A percentile compares a stretch with the other conserved stretches of the same genome.
Conservation (phyloP, 139 green algal genomes). For the Yamagishiella unicocca region DNA sequence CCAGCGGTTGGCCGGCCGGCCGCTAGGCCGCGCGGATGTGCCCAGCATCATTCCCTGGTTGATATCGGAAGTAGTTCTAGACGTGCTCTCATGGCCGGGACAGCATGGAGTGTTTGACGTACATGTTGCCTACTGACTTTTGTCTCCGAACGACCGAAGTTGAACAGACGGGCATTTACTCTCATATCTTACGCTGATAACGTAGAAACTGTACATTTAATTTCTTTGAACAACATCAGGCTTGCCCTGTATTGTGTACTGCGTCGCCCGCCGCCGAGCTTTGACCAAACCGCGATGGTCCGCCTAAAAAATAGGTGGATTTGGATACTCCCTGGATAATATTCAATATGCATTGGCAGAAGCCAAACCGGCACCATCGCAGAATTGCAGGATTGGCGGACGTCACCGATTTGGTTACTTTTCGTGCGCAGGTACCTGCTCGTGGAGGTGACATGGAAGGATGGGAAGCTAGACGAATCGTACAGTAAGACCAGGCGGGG, state of each 20-base stretch:
- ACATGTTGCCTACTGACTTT: not conserved
- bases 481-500: not conserved
- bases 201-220: not conserved
- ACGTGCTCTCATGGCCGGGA: not conserved
- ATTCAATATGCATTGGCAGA: not conserved
- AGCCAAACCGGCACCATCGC: no score
- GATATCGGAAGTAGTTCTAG: not conserved
- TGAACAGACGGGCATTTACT: not conserved
- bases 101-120: not conserved
- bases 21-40: no score
- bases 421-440: conserved; percentile 20
- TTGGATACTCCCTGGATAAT: not conserved
- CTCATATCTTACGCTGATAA: not conserved
- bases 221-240: not conserved
- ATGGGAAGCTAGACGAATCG: not conserved
- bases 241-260: not conserved
- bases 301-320: conserved; percentile 27
- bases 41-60: no score
- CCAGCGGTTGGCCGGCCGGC: not conserved
- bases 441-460: conserved; percentile 15
- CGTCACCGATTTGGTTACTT: not conserved
- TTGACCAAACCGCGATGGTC: not conserved
- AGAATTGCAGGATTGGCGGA: not conserved
- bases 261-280: not conserved
- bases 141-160: not conserved